Conservation (phyloP, 2,329 filamentous ascomycete species). For the Cladosporium sp. region DNA sequence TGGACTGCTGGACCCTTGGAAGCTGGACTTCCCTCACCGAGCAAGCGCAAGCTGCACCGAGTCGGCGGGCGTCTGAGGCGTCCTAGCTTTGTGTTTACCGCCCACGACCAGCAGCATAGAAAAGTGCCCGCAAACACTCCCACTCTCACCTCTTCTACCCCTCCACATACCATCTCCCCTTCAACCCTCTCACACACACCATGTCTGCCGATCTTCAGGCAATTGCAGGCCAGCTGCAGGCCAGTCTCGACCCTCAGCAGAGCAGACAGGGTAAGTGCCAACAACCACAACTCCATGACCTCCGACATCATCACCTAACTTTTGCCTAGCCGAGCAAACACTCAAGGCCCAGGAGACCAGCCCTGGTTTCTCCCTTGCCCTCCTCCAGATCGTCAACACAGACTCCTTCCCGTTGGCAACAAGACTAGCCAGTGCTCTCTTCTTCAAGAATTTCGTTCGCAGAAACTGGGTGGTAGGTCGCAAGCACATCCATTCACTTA, state of each 20-base stretch:
- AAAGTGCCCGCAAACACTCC: constrained; percentile 7
- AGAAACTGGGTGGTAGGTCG: constrained; percentile 76
- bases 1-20: too few species aligned
- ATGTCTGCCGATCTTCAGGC: constrained; percentile 60
- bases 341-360: constrained; percentile 75
- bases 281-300: background rate
- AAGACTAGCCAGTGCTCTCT: constrained; percentile 80
- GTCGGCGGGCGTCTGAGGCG: constrained; percentile 1
- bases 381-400: constrained; percentile 86
- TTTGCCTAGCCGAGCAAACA: constrained; percentile 66
- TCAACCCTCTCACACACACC: constrained; percentile 12
- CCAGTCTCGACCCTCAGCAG: constrained; percentile 80
- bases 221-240: constrained; percentile 79
- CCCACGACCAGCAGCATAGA: background rate
- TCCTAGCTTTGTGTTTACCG: constrained; percentile 13
- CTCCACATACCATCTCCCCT: background rate
- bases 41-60: too few species aligned
- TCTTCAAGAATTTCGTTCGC: constrained; percentile 98
- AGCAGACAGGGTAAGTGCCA: constrained; percentile 74
- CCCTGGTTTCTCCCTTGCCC: constrained; percentile 75
- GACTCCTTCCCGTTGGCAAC: constrained; percentile 68
- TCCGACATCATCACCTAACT: constrained; percentile 5
- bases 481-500: background rate
- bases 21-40: background rate
- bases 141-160: background rate